phyloP scores from a whole-genome alignment of 2,329 filamentous ascomycete species.

The Epichloe amarillans region DNA sequence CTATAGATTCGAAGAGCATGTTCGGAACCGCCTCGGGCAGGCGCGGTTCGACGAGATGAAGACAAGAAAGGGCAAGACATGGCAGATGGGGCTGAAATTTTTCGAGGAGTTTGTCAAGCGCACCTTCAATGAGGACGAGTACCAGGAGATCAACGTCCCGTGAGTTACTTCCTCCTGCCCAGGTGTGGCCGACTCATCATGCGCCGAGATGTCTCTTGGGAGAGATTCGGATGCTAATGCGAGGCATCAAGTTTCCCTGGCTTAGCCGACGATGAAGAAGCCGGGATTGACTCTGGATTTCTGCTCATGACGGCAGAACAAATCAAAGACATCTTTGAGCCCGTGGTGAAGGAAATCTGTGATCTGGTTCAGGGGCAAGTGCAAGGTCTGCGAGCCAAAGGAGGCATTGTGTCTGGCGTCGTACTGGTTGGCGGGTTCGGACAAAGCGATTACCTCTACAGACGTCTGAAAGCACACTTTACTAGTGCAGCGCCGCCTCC shows the following conservation, averaged over 20 bases:
- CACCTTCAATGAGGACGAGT: constrained; percentile 69
- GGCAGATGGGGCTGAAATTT: constrained; percentile 71
- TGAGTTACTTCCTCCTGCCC: constrained; percentile 20
- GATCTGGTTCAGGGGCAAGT: constrained; percentile 57
- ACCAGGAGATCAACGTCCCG: constrained; percentile 65
- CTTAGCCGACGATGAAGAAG: constrained; percentile 61
- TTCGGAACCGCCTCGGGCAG: constrained; percentile 52
- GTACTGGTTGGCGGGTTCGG: constrained; percentile 73
- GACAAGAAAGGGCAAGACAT: constrained; percentile 62
- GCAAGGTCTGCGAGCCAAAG: constrained; percentile 45
- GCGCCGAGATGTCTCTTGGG: not conserved
- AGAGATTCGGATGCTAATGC: not conserved
- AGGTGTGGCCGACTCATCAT: not conserved
- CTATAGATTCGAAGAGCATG: constrained; percentile 68
- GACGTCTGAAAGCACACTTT: constrained; percentile 57
- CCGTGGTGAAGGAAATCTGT: constrained; percentile 57
- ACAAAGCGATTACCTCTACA: constrained; percentile 65
- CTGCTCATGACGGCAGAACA: constrained; percentile 56
- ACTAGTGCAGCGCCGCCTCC: constrained; percentile 42
- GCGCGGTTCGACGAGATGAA: constrained; percentile 63
- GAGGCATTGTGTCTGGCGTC: constrained; percentile 56
- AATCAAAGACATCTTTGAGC: constrained; percentile 62
- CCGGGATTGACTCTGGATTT: constrained; percentile 63
- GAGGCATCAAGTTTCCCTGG: constrained; percentile 50
- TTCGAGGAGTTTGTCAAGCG: constrained; percentile 74